Evolutionary conservation across 2,329 filamentous ascomycete species (phyloP), one percentile per base, ranked within the genome.

Genomic region (Ophiostoma sp.): DNA sequence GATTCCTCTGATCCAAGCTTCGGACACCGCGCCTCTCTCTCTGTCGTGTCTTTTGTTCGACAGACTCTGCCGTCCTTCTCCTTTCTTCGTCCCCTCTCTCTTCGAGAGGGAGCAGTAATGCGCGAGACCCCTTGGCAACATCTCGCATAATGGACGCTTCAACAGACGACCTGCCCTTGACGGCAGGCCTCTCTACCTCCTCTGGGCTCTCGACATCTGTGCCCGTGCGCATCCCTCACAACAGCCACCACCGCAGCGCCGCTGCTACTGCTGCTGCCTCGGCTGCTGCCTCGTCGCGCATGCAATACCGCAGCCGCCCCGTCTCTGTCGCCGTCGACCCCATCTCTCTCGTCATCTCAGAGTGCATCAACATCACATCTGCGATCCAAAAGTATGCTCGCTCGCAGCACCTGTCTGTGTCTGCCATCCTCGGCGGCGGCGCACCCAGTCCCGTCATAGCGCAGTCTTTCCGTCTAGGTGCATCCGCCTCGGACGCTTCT

Each of bases 341-440:
- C 1, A 89, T 97, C 69, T 93, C 93, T 65, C 83, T 99, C 74
- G 93, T 99, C 72, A 97, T 96, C 72, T 97, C 94, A 79, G 95
- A 99, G 88, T 99, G 95, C 79, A 98, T 98, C 76, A 94, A 93
- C 63, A 94, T 99, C 80, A 98, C 95, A 14, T 97, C 94, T 71
- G 93, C 93, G 70, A 97, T 99, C 85, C 93, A 96, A 76, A 99
- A 99, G 81, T 90, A 97, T 85, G 91, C 93, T 72, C 90, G 95
- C 72, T 98, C 94, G 84, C 92, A 93, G 64, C 93, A 98, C 77
- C 97, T 93, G 12, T 97, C 93, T 5, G 95, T 99, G 62, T 93
- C 95, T 49, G 94, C 94, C 67, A 99, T 99, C 70, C 84, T 99
- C 44, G 95, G 95, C 66, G 92, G 92, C 72, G 86, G 67, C 12